These are phyloP conservation scores for Bolboschoenus planiculmis DNA, from an alignment of 176 grass and related monocot genomes.

Conservation along the genomic window DNA sequence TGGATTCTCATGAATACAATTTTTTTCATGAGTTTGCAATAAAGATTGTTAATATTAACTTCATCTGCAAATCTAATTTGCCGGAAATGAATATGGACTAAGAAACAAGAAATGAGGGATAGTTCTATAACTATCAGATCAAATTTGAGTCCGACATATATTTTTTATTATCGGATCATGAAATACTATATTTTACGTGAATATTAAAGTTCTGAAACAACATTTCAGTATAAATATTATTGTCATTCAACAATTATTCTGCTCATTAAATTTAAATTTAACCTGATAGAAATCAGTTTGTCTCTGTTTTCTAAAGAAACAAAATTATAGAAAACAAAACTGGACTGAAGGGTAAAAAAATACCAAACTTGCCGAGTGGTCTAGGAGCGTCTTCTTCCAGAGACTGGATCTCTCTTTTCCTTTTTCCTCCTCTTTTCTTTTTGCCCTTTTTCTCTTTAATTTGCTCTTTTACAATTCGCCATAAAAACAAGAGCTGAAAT, in stretches of 20 bases:
- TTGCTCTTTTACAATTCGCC: slow-evolving; percentile 50
- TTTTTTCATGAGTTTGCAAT: not conserved
- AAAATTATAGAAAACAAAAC: no score
- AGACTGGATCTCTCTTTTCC: slow-evolving; percentile 27
- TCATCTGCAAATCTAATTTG: not conserved
- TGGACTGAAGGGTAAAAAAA: slow-evolving; percentile 24
- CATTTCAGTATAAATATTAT: no score
- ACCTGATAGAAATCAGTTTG: no score
- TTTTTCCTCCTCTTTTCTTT: slow-evolving; percentile 24
- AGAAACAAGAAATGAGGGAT: no score
- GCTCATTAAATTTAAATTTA: no score
- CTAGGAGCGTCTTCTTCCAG: not conserved
- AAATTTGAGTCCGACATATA: no score
- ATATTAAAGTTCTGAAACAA: no score
- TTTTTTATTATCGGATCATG: no score
- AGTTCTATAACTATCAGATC: no score
- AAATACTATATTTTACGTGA: no score
- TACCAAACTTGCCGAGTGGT: slow-evolving; percentile 66
- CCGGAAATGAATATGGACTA: not conserved
- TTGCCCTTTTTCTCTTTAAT: slow-evolving; percentile 69
- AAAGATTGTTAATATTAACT: not conserved
- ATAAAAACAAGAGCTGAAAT: slow-evolving; percentile 43
- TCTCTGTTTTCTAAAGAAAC: no score
- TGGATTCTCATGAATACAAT: not conserved
- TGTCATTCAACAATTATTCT: no score